Evolutionary conservation across 2,329 filamentous ascomycete genomes (phyloP).

Genomic region (Fusarium clavum): DNA sequence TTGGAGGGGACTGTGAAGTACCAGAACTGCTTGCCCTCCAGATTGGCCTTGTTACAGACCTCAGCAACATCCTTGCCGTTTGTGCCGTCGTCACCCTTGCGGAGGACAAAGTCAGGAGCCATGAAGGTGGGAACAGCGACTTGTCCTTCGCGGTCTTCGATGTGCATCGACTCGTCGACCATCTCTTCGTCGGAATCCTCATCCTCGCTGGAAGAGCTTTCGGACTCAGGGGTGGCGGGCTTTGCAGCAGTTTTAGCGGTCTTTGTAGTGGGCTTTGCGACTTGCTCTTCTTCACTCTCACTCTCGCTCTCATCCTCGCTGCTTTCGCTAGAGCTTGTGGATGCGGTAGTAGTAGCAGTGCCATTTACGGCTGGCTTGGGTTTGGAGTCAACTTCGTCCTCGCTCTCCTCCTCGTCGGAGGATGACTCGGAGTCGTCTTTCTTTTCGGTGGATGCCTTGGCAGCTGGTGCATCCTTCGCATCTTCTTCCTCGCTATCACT

Average conservation of each 20-base stretch:
- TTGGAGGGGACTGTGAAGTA: slow-evolving; percentile 80
- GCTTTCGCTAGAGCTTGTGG: slow-evolving; percentile 43
- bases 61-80: slow-evolving; percentile 61
- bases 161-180: slow-evolving; percentile 56
- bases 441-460: slow-evolving; percentile 29
- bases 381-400: slow-evolving; percentile 39
- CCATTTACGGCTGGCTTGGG: slow-evolving; percentile 38
- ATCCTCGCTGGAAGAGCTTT: slow-evolving; percentile 43
- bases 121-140: slow-evolving; percentile 60
- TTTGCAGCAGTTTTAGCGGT: slow-evolving; percentile 25
- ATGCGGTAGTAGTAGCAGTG: slow-evolving; percentile 21
- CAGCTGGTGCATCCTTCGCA: slow-evolving; percentile 23
- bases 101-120: slow-evolving; percentile 65
- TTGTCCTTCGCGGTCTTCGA: slow-evolving; percentile 51
- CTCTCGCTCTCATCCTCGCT: slow-evolving; percentile 44
- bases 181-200: slow-evolving; percentile 49
- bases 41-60: slow-evolving; percentile 68
- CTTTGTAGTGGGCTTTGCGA: slow-evolving; percentile 28
- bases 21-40: slow-evolving; percentile 81
- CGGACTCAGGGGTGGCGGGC: slow-evolving; percentile 26
- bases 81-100: slow-evolving; percentile 57
- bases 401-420: slow-evolving; percentile 47
- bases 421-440: slow-evolving; percentile 41
- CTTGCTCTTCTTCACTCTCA: slow-evolving; percentile 28
- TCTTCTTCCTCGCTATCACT: slow-evolving; percentile 48